A percentile compares a stretch with the other conserved stretches of the same genome.
phyloP scores from a whole-genome alignment of 805 yeast species.

The Tetrapisispora fleetii region DNA sequence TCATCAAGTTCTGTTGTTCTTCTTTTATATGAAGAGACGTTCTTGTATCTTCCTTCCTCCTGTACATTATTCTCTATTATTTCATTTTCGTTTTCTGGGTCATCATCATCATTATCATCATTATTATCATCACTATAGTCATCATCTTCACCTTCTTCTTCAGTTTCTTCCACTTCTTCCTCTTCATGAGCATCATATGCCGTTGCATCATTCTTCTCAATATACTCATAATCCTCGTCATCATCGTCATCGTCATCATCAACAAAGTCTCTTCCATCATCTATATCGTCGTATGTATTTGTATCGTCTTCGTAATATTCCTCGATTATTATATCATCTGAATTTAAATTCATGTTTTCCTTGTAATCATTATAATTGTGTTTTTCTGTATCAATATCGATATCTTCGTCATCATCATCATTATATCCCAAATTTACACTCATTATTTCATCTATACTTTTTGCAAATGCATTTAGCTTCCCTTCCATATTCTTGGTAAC shows the following conservation, averaged over 20 bases:
- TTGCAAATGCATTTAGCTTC: slow-evolving; percentile 16
- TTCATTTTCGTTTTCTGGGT: neutral
- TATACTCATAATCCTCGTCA: slow-evolving; percentile 9
- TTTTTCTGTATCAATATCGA: slow-evolving; percentile 15
- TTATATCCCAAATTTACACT: slow-evolving; percentile 26
- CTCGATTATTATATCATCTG: slow-evolving; percentile 12
- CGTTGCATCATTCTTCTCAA: slow-evolving; percentile 8
- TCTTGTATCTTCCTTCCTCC: neutral
- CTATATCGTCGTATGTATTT: neutral
- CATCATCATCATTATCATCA: slow-evolving; percentile 3
- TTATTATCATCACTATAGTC: slow-evolving; percentile 2
- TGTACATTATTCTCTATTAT: too few species aligned
- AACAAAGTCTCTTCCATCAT: slow-evolving; percentile 4
- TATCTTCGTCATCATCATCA: slow-evolving; percentile 23
- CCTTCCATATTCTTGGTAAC: slow-evolving; percentile 10
- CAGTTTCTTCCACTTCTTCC: slow-evolving; percentile 4
- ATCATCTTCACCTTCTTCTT: slow-evolving; percentile 4
- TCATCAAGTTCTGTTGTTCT: slow-evolving; percentile 24
- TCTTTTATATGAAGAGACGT: slow-evolving; percentile 15
- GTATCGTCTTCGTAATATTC: slow-evolving; percentile 15
- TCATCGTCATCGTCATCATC: slow-evolving; percentile 8
- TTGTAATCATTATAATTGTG: slow-evolving; percentile 15
- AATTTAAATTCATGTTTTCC: slow-evolving; percentile 2
- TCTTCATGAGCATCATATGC: slow-evolving; percentile 10
- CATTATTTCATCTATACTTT: slow-evolving; percentile 25